Percentiles rank a stretch among this genome's conserved stretches.
These are phyloP conservation scores for Viola pubescens DNA, from an alignment of 441 rosid species.

Conservation along the genomic window DNA sequence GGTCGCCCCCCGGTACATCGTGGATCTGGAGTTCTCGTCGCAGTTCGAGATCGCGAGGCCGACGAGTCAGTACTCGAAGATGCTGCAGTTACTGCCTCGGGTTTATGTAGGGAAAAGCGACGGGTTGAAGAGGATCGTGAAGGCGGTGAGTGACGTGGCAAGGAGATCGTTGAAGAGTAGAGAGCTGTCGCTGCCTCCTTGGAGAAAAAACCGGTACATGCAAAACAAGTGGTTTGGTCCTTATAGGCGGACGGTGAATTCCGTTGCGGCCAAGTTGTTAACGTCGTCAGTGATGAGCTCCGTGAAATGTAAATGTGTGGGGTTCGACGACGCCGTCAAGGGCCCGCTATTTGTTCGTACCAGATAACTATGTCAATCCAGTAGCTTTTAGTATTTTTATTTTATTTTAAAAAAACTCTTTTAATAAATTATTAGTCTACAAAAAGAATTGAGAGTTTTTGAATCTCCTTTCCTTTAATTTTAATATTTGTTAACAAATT, in stretches of 20 bases:
- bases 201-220: conserved; percentile 75
- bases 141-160: conserved; percentile 38
- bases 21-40: conserved; percentile 62
- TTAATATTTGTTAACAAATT: background rate
- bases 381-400: background rate
- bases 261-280: conserved; percentile 14
- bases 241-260: conserved; percentile 41
- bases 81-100: conserved; percentile 37
- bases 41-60: conserved; percentile 81
- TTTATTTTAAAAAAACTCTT: background rate
- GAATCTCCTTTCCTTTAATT: too few species aligned
- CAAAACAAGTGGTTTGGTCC: conserved; percentile 72
- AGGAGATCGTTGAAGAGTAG: conserved; percentile 48
- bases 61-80: conserved; percentile 38
- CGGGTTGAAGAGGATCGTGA: conserved; percentile 48
- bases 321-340: conserved; percentile 43
- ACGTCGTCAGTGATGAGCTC: conserved; percentile 12
- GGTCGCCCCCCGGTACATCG: conserved; percentile 37
- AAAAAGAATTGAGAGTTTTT: background rate
- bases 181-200: conserved; percentile 66
- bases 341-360: conserved; percentile 39
- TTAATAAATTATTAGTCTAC: background rate
- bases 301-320: conserved; percentile 46
- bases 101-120: conserved; percentile 50
- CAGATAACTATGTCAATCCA: conserved; percentile 19